Evolutionary conservation across 495 filamentous ascomycete genomes (phyloP), one percentile per base, ranked within the genome.

Genomic region (Choiromyces venosus): DNA sequence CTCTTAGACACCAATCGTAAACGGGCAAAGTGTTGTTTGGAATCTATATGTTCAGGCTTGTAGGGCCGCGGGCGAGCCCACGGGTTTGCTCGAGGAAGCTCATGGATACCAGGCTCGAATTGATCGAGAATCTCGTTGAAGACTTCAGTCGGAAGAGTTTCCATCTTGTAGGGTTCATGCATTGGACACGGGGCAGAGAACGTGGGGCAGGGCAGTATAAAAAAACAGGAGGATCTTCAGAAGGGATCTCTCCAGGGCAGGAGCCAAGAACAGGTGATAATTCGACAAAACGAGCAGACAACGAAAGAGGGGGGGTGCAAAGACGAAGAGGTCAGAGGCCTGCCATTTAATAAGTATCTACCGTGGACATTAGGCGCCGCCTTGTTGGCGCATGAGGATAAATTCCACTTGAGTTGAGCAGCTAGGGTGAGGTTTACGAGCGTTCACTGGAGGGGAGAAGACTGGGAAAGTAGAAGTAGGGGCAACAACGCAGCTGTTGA

Each of bases 41-140:
- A 80, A 80, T 80, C 74, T 71, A 80, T 76, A 72, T 80, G 78
- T 68, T 80, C 78, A 36, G 78, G 78, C 44, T 72, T 79, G 74
- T 80, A 80, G 73, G 77, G 77, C 37, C 78, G 78, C 70, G 78
- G 78, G 71, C 73, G 73, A 37, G 78, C 78, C 78, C 78, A 80
- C 35, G 78, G 78, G 42, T 80, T 80, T 69, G 73, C 56, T 66
- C 73, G 79, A 4, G 73, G 71, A 65, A 72, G 67, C 6, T 80
- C 78, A 71, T 75, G 78, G 35, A 76, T 66, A 46, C 77, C 74
- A 40, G 77, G 77, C 69, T 80, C 78, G 37, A 80, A 80, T 73
- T 80, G 73, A 46, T 80, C 74, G 73, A 80, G 77, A 73, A 80
- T 79, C 37, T 80, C 78, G 71, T 80, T 80, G 77, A 80, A 77